Percentiles rank a stretch among this genome's conserved stretches.
These are phyloP conservation scores for Taphrina betulina DNA, from an alignment of 1,139 yeast genomes.

Conservation along the genomic window DNA sequence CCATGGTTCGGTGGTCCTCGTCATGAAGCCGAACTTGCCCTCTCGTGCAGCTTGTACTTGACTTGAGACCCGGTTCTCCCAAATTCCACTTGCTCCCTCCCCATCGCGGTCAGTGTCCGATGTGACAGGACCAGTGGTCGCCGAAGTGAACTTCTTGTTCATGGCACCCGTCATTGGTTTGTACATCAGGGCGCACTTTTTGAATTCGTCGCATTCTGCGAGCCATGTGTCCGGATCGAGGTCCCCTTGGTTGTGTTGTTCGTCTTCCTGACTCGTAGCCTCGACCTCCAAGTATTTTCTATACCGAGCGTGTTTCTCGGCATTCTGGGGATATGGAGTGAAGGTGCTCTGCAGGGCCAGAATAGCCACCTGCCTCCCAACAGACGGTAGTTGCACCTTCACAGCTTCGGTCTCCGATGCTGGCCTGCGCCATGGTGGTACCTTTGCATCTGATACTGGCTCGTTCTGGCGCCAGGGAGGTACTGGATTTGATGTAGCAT, in stretches of 20 bases:
- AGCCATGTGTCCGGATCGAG: slow-evolving; percentile 37
- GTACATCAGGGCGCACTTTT: slow-evolving; percentile 42
- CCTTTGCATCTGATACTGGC: slow-evolving; percentile 31
- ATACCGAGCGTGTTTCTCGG: slow-evolving; percentile 38
- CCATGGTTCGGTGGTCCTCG: slow-evolving; percentile 39
- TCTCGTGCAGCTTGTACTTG: slow-evolving; percentile 39
- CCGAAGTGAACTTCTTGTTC: slow-evolving; percentile 40
- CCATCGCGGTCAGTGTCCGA: background rate
- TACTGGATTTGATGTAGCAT: slow-evolving; percentile 39
- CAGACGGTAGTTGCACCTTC: slow-evolving; percentile 35
- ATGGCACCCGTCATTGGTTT: slow-evolving; percentile 41
- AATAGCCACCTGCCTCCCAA: slow-evolving; percentile 36
- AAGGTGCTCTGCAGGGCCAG: slow-evolving; percentile 38
- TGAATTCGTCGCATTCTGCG: slow-evolving; percentile 41
- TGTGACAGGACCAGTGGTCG: slow-evolving; percentile 13
- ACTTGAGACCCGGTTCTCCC: slow-evolving; percentile 28
- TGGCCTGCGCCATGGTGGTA: slow-evolving; percentile 22
- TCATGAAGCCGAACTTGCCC: slow-evolving; percentile 40
- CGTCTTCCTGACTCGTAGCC: slow-evolving; percentile 31
- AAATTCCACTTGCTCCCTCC: background rate
- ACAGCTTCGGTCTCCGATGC: slow-evolving; percentile 8
- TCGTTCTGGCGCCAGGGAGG: slow-evolving; percentile 37
- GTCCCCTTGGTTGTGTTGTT: slow-evolving; percentile 31
- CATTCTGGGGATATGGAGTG: slow-evolving; percentile 39
- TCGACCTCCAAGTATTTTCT: slow-evolving; percentile 37